phyloP scores from a whole-genome alignment of 1,284 basidiomycete species.

The Microbotryum scabiosae region DNA sequence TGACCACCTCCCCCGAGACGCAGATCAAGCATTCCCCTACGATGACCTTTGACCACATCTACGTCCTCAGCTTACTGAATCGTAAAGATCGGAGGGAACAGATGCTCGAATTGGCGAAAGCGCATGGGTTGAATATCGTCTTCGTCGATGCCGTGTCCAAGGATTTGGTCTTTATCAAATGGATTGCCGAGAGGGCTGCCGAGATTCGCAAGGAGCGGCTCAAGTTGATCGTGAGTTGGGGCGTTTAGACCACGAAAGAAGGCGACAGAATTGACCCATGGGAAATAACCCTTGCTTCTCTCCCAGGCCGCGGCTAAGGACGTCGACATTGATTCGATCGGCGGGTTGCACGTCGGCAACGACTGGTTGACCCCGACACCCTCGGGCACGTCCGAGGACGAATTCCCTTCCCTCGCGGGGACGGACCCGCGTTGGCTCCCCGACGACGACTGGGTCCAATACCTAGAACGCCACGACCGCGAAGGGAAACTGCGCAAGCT shows the following conservation, averaged over 20 bases:
- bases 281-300: neutral
- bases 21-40: constrained; percentile 24
- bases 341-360: constrained; percentile 19
- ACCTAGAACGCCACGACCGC: constrained; percentile 4
- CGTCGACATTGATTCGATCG: constrained; percentile 9
- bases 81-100: constrained; percentile 29
- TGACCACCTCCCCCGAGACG: constrained; percentile 16
- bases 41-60: constrained; percentile 34
- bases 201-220: constrained; percentile 27
- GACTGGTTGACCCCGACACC: constrained; percentile 26
- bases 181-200: constrained; percentile 35
- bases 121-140: constrained; percentile 30
- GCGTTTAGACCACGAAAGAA: no score
- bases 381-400: neutral
- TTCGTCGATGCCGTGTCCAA: constrained; percentile 35
- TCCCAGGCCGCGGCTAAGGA: constrained; percentile 5
- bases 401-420: no score
- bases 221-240: constrained; percentile 18
- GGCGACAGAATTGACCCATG: neutral
- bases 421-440: constrained; percentile 1
- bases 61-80: constrained; percentile 34
- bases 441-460: constrained; percentile 5
- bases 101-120: constrained; percentile 32
- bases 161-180: constrained; percentile 28
- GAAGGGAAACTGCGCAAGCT: constrained; percentile 10